Base-by-base conservation (phyloP, 1,139 yeast genomes). In the Nakaseomyces bracarensis region DNA sequence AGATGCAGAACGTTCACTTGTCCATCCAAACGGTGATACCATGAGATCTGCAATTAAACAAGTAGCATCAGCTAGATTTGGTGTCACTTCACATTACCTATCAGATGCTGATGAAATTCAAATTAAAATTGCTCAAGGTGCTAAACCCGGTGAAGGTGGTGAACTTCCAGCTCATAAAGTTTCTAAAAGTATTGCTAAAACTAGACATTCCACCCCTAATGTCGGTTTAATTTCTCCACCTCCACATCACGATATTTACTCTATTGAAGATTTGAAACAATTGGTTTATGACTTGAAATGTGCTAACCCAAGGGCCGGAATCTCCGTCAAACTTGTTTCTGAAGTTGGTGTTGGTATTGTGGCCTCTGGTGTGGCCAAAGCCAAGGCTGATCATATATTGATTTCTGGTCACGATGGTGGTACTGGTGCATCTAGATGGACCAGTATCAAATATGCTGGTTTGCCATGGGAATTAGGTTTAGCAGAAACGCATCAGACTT, bases 131-230 rank as follows among this genome's bases (percentile, higher is more conserved):
- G 97, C 98, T 8, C 98, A 91, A 68, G 97, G 98, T 68, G 98
- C 98, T 44, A 91, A 91, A 68, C 97, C 97, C 8, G 98, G 97
- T 71, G 97, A 91, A 71, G 98, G 98, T 72, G 98, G 98, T 75
- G 97, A 91, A 66, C 72, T 91, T 54, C 96, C 97, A 36, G 96
- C 96, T 47, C 83, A 84, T 69, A 91, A 91, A 67, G 97, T 91
- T 39, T 77, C 93, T 33, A 77, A 74, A 43, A 77, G 77, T 41
- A 91, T 91, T 68, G 98, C 95, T 43, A 86, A 83, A 67, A 89
- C 97, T 3, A 79, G 98, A 69, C 96, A 89, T 64, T 87, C 96
- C 1, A 91, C 97, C 40, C 86, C 95, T 33, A 95, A 95, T 58
- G 97, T 91, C 46, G 97, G 97, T 57, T 75, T 91, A 59, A 89